Percentiles rank a stretch among this genome's conserved stretches.
Conservation (phyloP, 108 stramenopile species). For the Hondaea fermentalgiana region DNA sequence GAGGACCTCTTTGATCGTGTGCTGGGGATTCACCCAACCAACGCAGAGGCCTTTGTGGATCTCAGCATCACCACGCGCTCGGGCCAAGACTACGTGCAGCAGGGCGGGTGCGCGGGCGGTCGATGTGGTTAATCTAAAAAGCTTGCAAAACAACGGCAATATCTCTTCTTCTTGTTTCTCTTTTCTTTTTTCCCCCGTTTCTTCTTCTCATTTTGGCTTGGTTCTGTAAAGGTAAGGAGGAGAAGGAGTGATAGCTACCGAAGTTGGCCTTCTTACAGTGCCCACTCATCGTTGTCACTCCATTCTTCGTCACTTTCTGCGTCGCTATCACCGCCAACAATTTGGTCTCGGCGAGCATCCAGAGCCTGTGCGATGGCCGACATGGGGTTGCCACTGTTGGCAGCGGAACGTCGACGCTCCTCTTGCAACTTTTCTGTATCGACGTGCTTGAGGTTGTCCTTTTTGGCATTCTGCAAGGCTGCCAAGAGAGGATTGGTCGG, state of each 20-base stretch:
- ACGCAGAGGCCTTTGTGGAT: constrained; percentile 79
- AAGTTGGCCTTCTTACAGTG: not conserved
- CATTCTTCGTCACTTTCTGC: not conserved
- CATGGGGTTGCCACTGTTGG: not conserved
- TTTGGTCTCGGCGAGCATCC: constrained; percentile 1
- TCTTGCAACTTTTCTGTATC: not conserved
- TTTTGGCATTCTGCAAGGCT: not conserved
- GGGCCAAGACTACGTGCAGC: constrained; percentile 75
- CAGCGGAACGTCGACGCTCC: not conserved
- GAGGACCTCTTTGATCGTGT: constrained; percentile 75
- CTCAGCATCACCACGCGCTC: constrained; percentile 72
- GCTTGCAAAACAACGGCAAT: no score
- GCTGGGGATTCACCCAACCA: constrained; percentile 92
- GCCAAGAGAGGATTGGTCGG: not conserved
- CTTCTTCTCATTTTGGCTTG: no score
- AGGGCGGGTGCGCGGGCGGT: constrained; percentile 78
- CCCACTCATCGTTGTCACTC: constrained; percentile 15
- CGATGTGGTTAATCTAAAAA: not conserved
- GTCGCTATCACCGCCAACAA: not conserved
- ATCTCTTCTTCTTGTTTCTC: no score
- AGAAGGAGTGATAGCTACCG: no score
- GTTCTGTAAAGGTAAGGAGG: no score
- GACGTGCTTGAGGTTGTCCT: not conserved
- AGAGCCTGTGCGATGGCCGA: constrained; percentile 13
- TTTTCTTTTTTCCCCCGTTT: no score